Base-by-base conservation (phyloP, 2,329 filamentous ascomycete genomes). In the Chaetomiaceae sp. region DNA sequence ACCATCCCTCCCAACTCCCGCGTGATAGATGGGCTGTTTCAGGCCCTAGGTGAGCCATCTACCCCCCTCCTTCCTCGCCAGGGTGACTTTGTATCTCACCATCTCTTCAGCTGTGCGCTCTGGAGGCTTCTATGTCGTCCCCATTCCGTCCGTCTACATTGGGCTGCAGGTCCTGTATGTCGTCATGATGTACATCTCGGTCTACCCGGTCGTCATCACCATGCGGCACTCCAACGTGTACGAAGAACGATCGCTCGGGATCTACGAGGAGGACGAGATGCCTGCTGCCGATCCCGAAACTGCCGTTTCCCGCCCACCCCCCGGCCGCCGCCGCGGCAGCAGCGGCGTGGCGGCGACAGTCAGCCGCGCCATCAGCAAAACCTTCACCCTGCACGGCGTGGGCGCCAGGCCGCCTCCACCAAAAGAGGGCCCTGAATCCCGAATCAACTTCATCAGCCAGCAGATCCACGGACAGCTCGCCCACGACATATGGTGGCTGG, bases 181-280 rank as follows among this genome's bases (percentile, higher is more conserved):
- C 12, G 75, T 85, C 51, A 83, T 84, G 72, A 85, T 85, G 80
- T 86, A 85, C 65, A 80, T 85, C 38, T 81, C 81, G 1, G 80
- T 77, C 2, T 85, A 83, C 55, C 83, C 83, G 0, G 76, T 85
- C 20, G 77, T 80, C 23, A 81, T 85, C 54, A 82, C 79, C 1
- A 80, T 85, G 69, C 79, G 85, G 25, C 82, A 84, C 64, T 85
- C 84, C 36, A 88, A 88, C 63, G 81, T 87, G 27, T 89, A 89
- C 63, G 85, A 88, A 64, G 84, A 89, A 62, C 75, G 82, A 6
- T 84, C 81, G 0, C 71, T 88, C 1, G 84, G 84, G 0, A 78
- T 85, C 29, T 81, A 83, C 54, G 69, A 69, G 38, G 69, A 73
- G 34, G 63, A 67, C 19, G 64, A 63, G 22, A 58, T 64, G 14